phyloP scores from a whole-genome alignment of 2,329 filamentous ascomycete species.

The Alternaria brassicicola region DNA sequence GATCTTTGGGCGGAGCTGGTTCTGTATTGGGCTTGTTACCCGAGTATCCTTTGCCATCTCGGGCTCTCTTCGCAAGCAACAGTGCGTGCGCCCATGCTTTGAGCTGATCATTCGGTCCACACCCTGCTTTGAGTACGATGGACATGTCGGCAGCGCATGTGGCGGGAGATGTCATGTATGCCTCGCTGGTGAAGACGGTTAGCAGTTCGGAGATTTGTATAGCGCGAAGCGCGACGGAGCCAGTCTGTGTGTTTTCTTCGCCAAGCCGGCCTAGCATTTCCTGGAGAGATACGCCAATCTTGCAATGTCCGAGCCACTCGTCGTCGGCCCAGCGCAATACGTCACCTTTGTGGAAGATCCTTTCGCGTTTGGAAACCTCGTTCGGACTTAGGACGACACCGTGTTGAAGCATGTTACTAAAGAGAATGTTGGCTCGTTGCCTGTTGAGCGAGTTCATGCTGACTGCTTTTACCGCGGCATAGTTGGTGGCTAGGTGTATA shows the following conservation, averaged over 20 bases:
- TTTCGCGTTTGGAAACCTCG: slow-evolving; percentile 66
- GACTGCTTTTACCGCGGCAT: slow-evolving; percentile 81
- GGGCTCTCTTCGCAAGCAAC: slow-evolving; percentile 49
- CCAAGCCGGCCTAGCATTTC: slow-evolving; percentile 41
- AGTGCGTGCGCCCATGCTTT: slow-evolving; percentile 69
- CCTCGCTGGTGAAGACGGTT: slow-evolving; percentile 57
- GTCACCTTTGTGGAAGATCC: slow-evolving; percentile 67
- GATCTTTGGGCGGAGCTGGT: slow-evolving; percentile 39
- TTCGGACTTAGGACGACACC: slow-evolving; percentile 64
- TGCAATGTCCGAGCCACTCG: slow-evolving; percentile 59
- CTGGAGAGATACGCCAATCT: slow-evolving; percentile 59
- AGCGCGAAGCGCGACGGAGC: slow-evolving; percentile 31
- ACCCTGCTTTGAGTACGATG: slow-evolving; percentile 69
- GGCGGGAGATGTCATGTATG: slow-evolving; percentile 67
- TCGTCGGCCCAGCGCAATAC: slow-evolving; percentile 64
- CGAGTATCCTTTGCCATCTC: slow-evolving; percentile 5
- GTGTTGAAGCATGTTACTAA: slow-evolving; percentile 56
- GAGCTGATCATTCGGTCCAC: slow-evolving; percentile 58
- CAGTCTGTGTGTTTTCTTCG: slow-evolving; percentile 29
- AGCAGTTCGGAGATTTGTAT: slow-evolving; percentile 57
- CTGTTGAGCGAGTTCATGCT: slow-evolving; percentile 84
- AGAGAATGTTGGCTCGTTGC: slow-evolving; percentile 81
- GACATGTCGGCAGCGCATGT: slow-evolving; percentile 48
- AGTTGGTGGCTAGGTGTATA: slow-evolving; percentile 83
- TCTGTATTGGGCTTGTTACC: slow-evolving; percentile 22